Conservation (phyloP, 73 alveolate species). For the Vitrella brassicaformis region DNA sequence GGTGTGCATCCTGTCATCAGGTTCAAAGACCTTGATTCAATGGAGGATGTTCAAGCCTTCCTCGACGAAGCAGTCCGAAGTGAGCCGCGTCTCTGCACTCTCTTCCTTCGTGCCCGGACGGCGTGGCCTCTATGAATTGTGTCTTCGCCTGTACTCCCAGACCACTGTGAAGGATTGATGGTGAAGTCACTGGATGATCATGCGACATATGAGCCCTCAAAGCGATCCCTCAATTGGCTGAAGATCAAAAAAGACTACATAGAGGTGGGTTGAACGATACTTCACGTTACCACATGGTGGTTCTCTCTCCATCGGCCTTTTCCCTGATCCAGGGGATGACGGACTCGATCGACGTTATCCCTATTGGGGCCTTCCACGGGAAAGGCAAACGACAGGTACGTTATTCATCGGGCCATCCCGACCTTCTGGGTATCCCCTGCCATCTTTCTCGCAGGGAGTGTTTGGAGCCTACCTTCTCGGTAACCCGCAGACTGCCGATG, state of each 20-base stretch:
- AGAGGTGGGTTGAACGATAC: too few relatives aligned
- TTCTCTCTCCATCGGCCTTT: too few relatives aligned
- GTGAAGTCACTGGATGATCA: constrained; percentile 87
- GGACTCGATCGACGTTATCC: constrained; percentile 96
- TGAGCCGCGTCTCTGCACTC: too few relatives aligned
- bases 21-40: too few relatives aligned
- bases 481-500: too few relatives aligned
- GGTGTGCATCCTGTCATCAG: too few relatives aligned
- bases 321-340: constrained; percentile 83
- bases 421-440: too few relatives aligned
- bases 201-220: constrained; percentile 96
- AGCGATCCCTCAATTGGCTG: constrained; percentile 96
- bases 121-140: too few relatives aligned
- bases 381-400: constrained; percentile 99
- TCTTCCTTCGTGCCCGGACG: too few relatives aligned
- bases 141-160: too few relatives aligned
- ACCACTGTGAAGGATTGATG: constrained; percentile 95
- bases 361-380: constrained; percentile 96
- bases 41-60: constrained; percentile 14
- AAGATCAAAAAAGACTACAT: constrained; percentile 95
- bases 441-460: constrained; percentile 86
- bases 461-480: constrained; percentile 96
- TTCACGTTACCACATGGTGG: too few relatives aligned
- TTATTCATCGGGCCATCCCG: too few relatives aligned
- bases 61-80: constrained; percentile 23